A percentile compares a stretch with the other conserved stretches of the same genome.
Evolutionary conservation across 2,329 filamentous ascomycete genomes (phyloP).

Genomic region (Cryphonectria japonica): DNA sequence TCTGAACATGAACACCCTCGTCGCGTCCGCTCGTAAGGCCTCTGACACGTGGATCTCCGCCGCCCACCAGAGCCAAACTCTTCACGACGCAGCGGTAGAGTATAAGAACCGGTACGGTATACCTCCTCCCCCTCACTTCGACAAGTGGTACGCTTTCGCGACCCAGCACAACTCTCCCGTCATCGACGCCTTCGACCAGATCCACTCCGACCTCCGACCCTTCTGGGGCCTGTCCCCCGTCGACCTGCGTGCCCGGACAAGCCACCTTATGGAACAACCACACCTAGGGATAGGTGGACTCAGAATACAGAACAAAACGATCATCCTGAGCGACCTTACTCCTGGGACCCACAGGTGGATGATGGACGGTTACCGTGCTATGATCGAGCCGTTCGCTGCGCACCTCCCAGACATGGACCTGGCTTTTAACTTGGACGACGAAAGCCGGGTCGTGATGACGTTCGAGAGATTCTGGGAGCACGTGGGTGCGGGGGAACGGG

Average conservation of each 20-base stretch:
- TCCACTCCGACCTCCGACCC: conserved; percentile 66
- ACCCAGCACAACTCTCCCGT: conserved; percentile 68
- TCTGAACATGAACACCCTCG: neutral
- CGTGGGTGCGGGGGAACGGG: conserved; percentile 33
- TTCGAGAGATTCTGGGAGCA: conserved; percentile 46
- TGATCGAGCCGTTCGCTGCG: conserved; percentile 46
- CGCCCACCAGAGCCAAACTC: conserved; percentile 44
- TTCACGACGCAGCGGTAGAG: conserved; percentile 65
- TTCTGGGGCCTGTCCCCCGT: conserved; percentile 70
- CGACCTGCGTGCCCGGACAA: conserved; percentile 58
- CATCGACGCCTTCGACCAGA: conserved; percentile 73
- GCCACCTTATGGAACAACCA: conserved; percentile 38
- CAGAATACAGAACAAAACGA: conserved; percentile 38
- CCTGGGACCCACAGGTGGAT: conserved; percentile 43
- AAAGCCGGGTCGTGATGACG: conserved; percentile 52
- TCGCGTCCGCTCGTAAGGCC: neutral
- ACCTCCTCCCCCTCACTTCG: conserved; percentile 75
- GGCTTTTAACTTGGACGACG: conserved; percentile 55
- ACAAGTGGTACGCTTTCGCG: conserved; percentile 64
- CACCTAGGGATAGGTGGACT: conserved; percentile 39
- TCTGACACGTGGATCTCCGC: neutral
- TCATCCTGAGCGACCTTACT: conserved; percentile 39
- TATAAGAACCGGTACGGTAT: conserved; percentile 68
- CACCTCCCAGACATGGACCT: conserved; percentile 57
- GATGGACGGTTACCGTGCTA: conserved; percentile 42